Base-by-base conservation (phyloP, 2,329 filamentous ascomycete genomes). In the Colletotrichum magnum region DNA sequence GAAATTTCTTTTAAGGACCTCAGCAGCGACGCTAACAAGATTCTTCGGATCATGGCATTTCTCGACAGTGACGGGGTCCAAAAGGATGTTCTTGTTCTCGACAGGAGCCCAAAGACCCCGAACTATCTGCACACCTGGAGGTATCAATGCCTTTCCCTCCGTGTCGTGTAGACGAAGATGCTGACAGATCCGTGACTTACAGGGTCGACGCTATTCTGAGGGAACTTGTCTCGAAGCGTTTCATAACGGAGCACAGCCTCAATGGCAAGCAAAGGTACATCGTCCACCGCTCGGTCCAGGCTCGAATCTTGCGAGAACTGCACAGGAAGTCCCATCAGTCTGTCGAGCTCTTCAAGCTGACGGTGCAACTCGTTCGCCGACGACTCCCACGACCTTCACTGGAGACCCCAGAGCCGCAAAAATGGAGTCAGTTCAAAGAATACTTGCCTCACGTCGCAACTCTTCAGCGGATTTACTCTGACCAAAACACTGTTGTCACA, bases 401-500 rank as follows among this genome's bases (percentile, higher is more conserved):
- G 9, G 63, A 69, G 9, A 62, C 43, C 13, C 28, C 67, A 10
- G 68, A 73, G 24, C 47, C 60, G 15, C 48, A 63, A 16, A 72
- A 71, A 50, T 72, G 71, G 71, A 70, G 64, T 32, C 61, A 67
- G 41, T 73, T 72, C 69, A 73, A 72, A 45, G 67, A 73, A 60
- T 73, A 72, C 51, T 26, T 73, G n/a, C 69, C 70, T 5, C 71
- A 73, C 57, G 71, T 73, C 5, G 58, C 70, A 4, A 64, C 43
- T 13, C 67, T 73, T 2, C 71, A 73, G 58, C 56, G 61, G 18
- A 61, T 65, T 32, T 73, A 70, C 56, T 60, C 63, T 4, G 64
- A 67, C 18, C 64, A 58, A 15, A 36, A 66, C 6, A 62, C 64
- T 7, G 36, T 58, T 2, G 28, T 62, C 9, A 47, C 57, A 10